Evolutionary conservation across 2,329 filamentous ascomycete genomes (phyloP), one percentile per base, ranked within the genome.

Genomic region (Falciphora oryzae): DNA sequence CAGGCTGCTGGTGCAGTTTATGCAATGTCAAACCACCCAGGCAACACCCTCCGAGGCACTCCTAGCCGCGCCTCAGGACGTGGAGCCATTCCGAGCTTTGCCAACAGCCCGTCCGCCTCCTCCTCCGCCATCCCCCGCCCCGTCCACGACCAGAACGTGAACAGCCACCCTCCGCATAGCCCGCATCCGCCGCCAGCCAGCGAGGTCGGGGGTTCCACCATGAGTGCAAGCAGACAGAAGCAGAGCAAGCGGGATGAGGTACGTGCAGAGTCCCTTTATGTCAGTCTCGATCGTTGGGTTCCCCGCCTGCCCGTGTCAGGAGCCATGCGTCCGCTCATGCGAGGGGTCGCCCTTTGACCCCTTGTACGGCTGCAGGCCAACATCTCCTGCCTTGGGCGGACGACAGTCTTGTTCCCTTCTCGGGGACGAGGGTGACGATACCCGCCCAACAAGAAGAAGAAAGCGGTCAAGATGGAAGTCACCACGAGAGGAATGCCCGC

Each of bases 171-270:
- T 18, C 63, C 59, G 44, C 44, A 53, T 25, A 53, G 44, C 22
- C 44, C 44, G 44, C 44, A 53, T 25, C 63, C 59, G 56, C 79
- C 83, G 69, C 80, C 81, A 44, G 57, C 62, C 68, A 86, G 80
- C 78, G 89, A 90, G 71, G 79, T 75, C 66, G 84, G 78, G 65
- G 78, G 75, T 68, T 91, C 92, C 64, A 88, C 90, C 57, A 85
- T 97, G 80, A 97, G 92, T 79, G 91, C 93, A 71, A 98, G 94
- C 78, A 88, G 95, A 74, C 91, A 95, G 78, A 97, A 97, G 81
- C 94, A 97, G 83, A 90, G 89, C 71, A 98, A 98, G 81, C 89
- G 93, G 78, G 95, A 99, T 89, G 95, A 99, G 90, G 95, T 99
- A 83, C 73, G 86, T 81, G 56, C 31, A 50, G 64, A 22, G 44